Base-by-base conservation (phyloP, 805 yeast genomes). In the Sugiyamaella floridensis region DNA sequence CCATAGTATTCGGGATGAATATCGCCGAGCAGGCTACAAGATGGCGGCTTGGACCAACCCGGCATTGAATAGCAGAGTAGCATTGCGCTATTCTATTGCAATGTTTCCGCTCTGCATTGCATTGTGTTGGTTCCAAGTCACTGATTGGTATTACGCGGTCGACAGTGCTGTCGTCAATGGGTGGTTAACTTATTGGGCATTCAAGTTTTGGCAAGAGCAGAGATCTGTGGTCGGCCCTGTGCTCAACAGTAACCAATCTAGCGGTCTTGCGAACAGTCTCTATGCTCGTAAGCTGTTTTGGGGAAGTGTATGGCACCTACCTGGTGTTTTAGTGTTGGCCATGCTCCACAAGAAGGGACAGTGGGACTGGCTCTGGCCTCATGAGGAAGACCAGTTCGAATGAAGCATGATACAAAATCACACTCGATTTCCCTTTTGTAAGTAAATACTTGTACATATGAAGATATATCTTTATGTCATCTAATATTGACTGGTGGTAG, bases 31-130 rank as follows among this genome's bases (percentile, higher is more conserved):
- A 0, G 99, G 99, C 0, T 93, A 93, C 68, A 89, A 89, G n/a
- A 93, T 93, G 99, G 79, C 97, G 0, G 95, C 96, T 0, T 90
- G 86, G 72, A 90, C 83, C 57, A 87, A 92, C 63, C 99, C 99
- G 2, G 80, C 79, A 53, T 72, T 93, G 48, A 93, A 93, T 66
- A 97, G 98, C 0, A 75, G 99, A 48, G 99, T 93, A 0, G 90
- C 97, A 1, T 75, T 93, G 48, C 74, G 99, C 45, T 92, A 93
- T 65, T 85, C 98, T 0, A 57, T 92, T n/a, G 72, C 86, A 54
- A 89, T 93, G 97, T 86, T 93, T 69, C 98, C 98, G 2, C 72
- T 93, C 41, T 93, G 98, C 68, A 77, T 82, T 63, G 96, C 95
- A 0, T 69, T 93, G 54, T 74, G 85, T 45, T 87, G 86, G 66